A percentile compares a stretch with the other conserved stretches of the same genome.
Evolutionary conservation across 2,329 filamentous ascomycete genomes (phyloP).

Genomic region (Colletotrichum lupini): DNA sequence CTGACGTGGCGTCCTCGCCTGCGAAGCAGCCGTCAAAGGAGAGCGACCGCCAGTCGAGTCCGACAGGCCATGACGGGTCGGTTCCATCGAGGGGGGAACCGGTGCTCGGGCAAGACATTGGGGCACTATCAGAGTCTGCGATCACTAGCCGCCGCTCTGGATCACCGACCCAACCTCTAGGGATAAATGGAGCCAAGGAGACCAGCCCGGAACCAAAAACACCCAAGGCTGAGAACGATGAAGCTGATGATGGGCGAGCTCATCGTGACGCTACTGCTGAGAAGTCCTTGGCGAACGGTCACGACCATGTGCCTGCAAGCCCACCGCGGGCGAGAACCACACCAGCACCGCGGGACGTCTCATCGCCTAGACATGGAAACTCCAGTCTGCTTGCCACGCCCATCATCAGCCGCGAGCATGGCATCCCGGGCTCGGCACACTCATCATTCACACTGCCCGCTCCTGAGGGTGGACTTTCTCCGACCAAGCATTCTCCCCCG

Average conservation of each 20-base stretch:
- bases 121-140: not conserved
- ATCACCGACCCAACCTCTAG: not conserved
- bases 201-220: slow-evolving; percentile 9
- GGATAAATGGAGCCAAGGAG: not conserved
- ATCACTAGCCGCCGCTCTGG: not conserved
- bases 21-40: not conserved
- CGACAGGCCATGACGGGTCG: not conserved
- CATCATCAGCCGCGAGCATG: slow-evolving; percentile 32
- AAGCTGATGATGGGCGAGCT: not conserved
- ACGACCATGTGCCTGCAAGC: not conserved
- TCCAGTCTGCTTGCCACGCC: slow-evolving; percentile 34
- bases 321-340: slow-evolving; percentile 5
- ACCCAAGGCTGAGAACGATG: slow-evolving; percentile 2
- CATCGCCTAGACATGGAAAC: slow-evolving; percentile 28
- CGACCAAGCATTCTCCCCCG: slow-evolving; percentile 62
- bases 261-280: not conserved
- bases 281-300: not conserved
- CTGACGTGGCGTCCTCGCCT: not conserved
- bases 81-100: not conserved
- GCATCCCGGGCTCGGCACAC: slow-evolving; percentile 31
- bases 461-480: slow-evolving; percentile 60
- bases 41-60: not conserved
- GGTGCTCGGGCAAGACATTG: not conserved
- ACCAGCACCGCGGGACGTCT: slow-evolving; percentile 12
- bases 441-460: slow-evolving; percentile 45